A percentile compares a stretch with the other conserved stretches of the same genome.
Evolutionary conservation across 2,329 filamentous ascomycete genomes (phyloP).

Genomic region (Aspergillus felis): DNA sequence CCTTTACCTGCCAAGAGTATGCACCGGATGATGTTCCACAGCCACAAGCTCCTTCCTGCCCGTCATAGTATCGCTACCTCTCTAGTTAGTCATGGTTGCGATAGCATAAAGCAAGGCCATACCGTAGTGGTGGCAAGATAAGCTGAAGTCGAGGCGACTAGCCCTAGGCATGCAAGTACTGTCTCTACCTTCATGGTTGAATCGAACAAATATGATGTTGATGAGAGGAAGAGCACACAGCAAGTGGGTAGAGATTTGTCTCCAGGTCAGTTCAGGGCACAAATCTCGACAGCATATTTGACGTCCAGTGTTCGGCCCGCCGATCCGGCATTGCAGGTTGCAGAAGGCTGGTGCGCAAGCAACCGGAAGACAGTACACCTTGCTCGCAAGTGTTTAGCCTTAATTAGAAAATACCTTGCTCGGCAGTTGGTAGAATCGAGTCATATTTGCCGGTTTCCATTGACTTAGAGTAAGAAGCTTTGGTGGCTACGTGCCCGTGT

Average conservation of each 20-base stretch:
- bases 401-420: not conserved
- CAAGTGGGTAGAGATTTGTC: not conserved
- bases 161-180: not conserved
- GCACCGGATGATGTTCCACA: slow-evolving; percentile 22
- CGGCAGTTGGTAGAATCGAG: no score
- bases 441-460: not conserved
- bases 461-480: not conserved
- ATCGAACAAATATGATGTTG: not conserved
- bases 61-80: slow-evolving; percentile 30
- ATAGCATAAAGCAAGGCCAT: not conserved
- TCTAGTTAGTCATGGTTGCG: not conserved
- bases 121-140: not conserved
- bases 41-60: slow-evolving; percentile 29
- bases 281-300: not conserved
- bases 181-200: not conserved
- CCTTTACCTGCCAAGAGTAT: slow-evolving; percentile 26
- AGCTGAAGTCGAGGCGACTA: not conserved
- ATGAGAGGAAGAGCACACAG: no score
- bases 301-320: not conserved
- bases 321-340: not conserved
- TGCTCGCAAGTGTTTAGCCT: not conserved
- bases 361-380: no score
- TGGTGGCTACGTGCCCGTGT: not conserved
- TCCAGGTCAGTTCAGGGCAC: not conserved
- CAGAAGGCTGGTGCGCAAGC: no score